Conservation (phyloP, 2,329 filamentous ascomycete genomes). For the Rosellinia necatrix region DNA sequence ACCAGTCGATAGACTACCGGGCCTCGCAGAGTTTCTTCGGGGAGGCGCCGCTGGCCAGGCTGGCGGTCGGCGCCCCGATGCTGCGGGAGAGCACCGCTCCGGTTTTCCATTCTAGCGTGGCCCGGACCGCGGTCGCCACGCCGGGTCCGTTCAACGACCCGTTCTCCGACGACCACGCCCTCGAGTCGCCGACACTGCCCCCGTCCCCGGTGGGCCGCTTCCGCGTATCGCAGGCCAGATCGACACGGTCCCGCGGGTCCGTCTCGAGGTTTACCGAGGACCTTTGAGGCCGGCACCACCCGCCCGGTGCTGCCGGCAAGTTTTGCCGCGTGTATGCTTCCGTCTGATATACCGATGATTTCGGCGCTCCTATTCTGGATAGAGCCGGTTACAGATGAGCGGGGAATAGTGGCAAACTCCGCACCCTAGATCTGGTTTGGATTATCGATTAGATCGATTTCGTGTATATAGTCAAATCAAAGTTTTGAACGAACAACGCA, state of each 20-base stretch:
- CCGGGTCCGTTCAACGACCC: slow-evolving; percentile 52
- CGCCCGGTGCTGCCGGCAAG: slow-evolving; percentile 26
- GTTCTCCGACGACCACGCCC: slow-evolving; percentile 35
- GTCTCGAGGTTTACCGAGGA: slow-evolving; percentile 49
- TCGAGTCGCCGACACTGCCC: slow-evolving; percentile 32
- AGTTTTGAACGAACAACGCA: slow-evolving; percentile 6
- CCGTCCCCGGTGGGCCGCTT: slow-evolving; percentile 47
- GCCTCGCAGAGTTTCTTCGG: slow-evolving; percentile 54
- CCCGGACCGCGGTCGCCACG: slow-evolving; percentile 63
- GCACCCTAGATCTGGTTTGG: slow-evolving; percentile 27
- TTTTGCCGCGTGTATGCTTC: slow-evolving; percentile 32
- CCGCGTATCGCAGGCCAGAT: slow-evolving; percentile 43
- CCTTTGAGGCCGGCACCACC: slow-evolving; percentile 40
- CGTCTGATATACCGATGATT: slow-evolving; percentile 32
- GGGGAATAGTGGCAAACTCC: slow-evolving; percentile 9
- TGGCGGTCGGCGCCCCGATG: slow-evolving; percentile 63
- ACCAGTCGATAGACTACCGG: slow-evolving; percentile 54
- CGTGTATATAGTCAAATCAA: slow-evolving; percentile 35
- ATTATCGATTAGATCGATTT: slow-evolving; percentile 33
- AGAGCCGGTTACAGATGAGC: slow-evolving; percentile 24
- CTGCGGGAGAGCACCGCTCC: slow-evolving; percentile 63
- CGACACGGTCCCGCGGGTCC: slow-evolving; percentile 39
- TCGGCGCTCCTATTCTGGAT: slow-evolving; percentile 36
- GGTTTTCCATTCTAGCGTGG: slow-evolving; percentile 68
- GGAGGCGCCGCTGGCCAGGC: slow-evolving; percentile 42